Base-by-base conservation (phyloP, 768 basidiomycete species). In the Porphyrellus cyaneotinctus region DNA sequence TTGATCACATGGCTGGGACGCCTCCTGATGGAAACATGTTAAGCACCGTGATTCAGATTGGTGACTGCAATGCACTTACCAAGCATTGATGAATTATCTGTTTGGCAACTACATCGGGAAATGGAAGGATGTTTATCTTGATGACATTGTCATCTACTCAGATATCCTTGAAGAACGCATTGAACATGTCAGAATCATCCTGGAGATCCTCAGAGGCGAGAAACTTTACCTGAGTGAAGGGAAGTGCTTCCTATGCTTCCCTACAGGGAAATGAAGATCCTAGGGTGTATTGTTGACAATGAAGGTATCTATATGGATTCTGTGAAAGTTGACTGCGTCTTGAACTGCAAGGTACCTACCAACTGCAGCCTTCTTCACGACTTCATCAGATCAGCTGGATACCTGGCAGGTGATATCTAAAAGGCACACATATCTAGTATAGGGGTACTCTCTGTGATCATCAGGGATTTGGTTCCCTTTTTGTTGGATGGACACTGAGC, bases 221-320 rank as follows among this genome's bases (percentile, higher is more conserved):
- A 4, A 17, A 13, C 11, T 41, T 7, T 41, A 41, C 39, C 23
- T 41, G 1, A 41, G 39, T 7, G 15, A 14, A 4, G 6, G 2
- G 13, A 41, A 41, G 3, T 41, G 1, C 2, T 13, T 2, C 8
- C 23, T 4, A 8, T 24, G 0, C n/a, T n/a, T n/a, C n/a, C n/a
- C n/a, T 17, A 22, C 9, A 1, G 4, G 1, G 39, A 15, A 9
- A 6, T 41, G 39, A 41, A 41, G 10, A 17, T 41, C 23, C 6
- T 41, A 4, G 39, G 39, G 3, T 4, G 23, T 1, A 9, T 42
- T 0, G 6, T n/a, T 17, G 65, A 70, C 22, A 63, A 72, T 17
- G 17, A 69, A 0, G 75, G 77, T 0, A 75, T 80, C 18, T 45
- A 44, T 0, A 77, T 78, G 73, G 75, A 79, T 33, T 73, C 74